These are phyloP conservation scores for Apiospora hydei DNA, from an alignment of 2,329 filamentous ascomycete species.

Conservation along the genomic window DNA sequence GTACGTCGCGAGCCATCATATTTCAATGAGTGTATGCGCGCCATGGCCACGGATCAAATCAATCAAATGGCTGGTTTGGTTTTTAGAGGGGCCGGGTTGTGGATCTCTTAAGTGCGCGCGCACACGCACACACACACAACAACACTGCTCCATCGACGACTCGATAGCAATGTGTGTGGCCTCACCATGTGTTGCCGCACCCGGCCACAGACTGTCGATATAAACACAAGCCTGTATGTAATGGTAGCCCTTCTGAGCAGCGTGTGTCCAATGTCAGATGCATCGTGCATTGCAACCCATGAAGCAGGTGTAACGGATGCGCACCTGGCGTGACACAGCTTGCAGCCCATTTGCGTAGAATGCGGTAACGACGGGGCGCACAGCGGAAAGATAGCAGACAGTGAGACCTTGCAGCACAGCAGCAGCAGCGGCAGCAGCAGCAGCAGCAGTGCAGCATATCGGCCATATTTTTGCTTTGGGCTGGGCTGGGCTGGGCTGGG, in stretches of 20 bases:
- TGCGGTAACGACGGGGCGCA: conserved; percentile 21
- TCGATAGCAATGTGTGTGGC: conserved; percentile 6
- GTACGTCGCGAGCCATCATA: background rate
- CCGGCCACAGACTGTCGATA: conserved; percentile 12
- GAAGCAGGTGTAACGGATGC: conserved; percentile 38
- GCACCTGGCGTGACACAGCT: conserved; percentile 35
- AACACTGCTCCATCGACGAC: conserved; percentile 16
- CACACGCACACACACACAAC: background rate
- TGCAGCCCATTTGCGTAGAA: conserved; percentile 7
- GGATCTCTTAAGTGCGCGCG: background rate
- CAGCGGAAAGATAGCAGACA: conserved; percentile 17
- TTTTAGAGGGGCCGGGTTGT: background rate
- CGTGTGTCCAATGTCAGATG: conserved; percentile 34
- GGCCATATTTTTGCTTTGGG: background rate
- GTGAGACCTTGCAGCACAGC: conserved; percentile 9
- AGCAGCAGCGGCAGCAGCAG: background rate
- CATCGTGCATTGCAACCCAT: conserved; percentile 40
- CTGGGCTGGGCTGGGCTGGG: conserved; percentile 12
- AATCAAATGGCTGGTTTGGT: background rate
- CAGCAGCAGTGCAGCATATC: background rate
- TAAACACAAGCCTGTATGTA: conserved; percentile 20
- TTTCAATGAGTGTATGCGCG: background rate
- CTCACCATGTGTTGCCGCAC: conserved; percentile 18
- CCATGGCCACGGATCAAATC: background rate
- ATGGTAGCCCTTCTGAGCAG: conserved; percentile 27